These are phyloP conservation scores for Yamadazyma sp. DNA, from an alignment of 1,139 yeast genomes.

Conservation along the genomic window DNA sequence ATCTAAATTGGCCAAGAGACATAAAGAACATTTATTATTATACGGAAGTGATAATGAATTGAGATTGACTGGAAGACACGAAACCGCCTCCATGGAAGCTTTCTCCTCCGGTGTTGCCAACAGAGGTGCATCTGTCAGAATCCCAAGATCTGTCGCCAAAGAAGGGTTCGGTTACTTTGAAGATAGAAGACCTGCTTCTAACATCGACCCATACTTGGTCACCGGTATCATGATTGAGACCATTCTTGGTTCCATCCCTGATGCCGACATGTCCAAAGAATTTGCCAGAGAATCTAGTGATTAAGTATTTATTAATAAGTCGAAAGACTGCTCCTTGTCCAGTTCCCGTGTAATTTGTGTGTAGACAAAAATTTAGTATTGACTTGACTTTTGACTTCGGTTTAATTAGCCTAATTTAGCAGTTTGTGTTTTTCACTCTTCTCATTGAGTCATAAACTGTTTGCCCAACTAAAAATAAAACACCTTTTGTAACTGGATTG, in stretches of 20 bases:
- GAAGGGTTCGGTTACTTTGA: conserved; percentile 98
- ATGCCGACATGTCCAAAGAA: conserved; percentile 93
- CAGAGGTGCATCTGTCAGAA: conserved; percentile 99
- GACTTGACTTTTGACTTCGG: conserved; percentile 1
- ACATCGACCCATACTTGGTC: conserved; percentile 97
- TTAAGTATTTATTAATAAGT: conserved; percentile 12
- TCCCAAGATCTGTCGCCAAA: conserved; percentile 97
- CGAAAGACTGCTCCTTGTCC: too few relatives aligned
- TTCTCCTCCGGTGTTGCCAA: conserved; percentile 98
- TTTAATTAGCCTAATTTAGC: neutral
- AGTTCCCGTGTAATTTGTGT: neutral
- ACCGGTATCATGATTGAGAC: conserved; percentile 98
- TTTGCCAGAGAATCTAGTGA: conserved; percentile 67
- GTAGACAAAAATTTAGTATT: neutral
- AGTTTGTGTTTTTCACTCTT: neutral
- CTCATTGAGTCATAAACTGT: neutral
- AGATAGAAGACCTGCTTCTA: conserved; percentile 99
- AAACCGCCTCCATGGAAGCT: conserved; percentile 89
- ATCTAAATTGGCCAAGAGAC: conserved; percentile 93
- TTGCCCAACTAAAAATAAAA: too few relatives aligned
- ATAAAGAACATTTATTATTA: conserved; percentile 90
- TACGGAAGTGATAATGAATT: conserved; percentile 93
- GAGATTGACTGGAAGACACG: conserved; percentile 98
- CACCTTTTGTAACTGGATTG: too few relatives aligned
- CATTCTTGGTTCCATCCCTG: conserved; percentile 91